These are phyloP conservation scores for Podaxis sp. DNA, from an alignment of 768 basidiomycete genomes.

Conservation along the genomic window DNA sequence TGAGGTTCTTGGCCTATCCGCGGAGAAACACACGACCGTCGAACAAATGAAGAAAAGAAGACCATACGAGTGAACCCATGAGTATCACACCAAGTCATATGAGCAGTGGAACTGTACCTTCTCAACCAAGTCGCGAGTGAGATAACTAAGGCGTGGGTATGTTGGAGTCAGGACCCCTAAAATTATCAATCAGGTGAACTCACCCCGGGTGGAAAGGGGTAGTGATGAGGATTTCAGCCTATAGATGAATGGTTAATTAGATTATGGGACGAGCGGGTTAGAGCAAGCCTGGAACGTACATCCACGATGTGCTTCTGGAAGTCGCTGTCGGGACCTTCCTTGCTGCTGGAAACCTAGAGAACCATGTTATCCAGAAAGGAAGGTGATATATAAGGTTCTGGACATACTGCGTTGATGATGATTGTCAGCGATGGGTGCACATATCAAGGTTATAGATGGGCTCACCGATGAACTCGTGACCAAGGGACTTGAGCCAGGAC, in stretches of 20 bases:
- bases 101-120: conserved; percentile 42
- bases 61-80: neutral
- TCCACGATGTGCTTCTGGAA: conserved; percentile 84
- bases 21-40: neutral
- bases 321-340: conserved; percentile 78
- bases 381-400: neutral
- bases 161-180: conserved; percentile 1
- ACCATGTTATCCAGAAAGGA: neutral
- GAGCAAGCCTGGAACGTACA: conserved; percentile 40
- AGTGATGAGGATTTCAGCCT: conserved; percentile 81
- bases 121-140: conserved; percentile 69
- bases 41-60: neutral
- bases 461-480: conserved; percentile 75
- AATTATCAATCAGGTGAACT: conserved; percentile 14
- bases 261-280: neutral
- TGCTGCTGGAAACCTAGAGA: conserved; percentile 69
- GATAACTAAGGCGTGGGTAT: conserved; percentile 42
- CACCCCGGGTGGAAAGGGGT: conserved; percentile 84
- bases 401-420: conserved; percentile 10
- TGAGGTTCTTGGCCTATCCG: conserved; percentile 79
- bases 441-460: neutral
- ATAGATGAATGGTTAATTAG: conserved; percentile 19
- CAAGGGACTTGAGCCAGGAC: conserved; percentile 65
- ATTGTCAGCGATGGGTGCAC: neutral
- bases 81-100: neutral